These are phyloP conservation scores for Mikania micrantha DNA, from an alignment of 129 eudicot genomes.

Conservation along the genomic window DNA sequence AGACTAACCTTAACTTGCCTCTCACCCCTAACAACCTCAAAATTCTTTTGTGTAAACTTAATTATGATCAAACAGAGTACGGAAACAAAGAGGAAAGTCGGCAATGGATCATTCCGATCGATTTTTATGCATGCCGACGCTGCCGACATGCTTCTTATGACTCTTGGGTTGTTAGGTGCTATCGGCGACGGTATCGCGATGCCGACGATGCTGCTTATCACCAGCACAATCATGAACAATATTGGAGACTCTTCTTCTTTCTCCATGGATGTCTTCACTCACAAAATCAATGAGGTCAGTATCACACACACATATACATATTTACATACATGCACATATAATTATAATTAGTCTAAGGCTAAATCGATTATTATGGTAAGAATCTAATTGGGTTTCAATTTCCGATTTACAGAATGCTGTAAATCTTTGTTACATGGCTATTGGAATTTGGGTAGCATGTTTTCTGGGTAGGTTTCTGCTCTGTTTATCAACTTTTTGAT, in stretches of 20 bases:
- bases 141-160: constrained; percentile 52
- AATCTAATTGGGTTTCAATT: not conserved
- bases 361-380: not conserved
- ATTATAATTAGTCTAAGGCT: not conserved
- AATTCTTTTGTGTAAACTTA: not conserved
- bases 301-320: not conserved
- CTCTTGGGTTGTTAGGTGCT: constrained; percentile 63
- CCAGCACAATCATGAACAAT: constrained; percentile 77
- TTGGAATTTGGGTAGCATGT: constrained; percentile 50
- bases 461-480: constrained; percentile 48
- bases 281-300: constrained; percentile 51
- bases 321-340: not conserved
- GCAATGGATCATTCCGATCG: constrained; percentile 43
- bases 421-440: constrained; percentile 54
- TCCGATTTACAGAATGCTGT: constrained; percentile 43
- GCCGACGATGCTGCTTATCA: constrained; percentile 55
- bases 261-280: constrained; percentile 20
- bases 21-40: not conserved
- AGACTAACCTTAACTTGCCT: constrained; percentile 4
- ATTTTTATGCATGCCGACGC: constrained; percentile 88
- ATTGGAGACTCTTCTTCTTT: constrained; percentile 39
- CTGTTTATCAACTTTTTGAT: not conserved
- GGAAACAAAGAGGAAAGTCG: constrained; percentile 12
- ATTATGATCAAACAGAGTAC: constrained; percentile 15
- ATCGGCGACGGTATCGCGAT: constrained; percentile 70